These are phyloP conservation scores for Eimeria maxima DNA, from an alignment of 169 alveolate species.

Conservation along the genomic window DNA sequence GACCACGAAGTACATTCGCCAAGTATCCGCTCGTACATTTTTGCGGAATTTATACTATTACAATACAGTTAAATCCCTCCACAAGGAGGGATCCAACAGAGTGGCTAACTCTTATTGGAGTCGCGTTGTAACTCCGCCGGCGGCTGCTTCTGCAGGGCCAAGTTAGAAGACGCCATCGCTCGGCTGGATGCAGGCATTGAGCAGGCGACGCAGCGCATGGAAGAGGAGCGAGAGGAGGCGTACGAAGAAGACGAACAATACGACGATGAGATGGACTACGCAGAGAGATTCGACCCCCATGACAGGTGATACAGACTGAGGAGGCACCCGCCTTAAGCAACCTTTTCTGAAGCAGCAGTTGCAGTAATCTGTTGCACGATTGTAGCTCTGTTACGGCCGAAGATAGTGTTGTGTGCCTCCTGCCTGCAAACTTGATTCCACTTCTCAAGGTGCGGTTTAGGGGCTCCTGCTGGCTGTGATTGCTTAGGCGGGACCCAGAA, in stretches of 20 bases:
- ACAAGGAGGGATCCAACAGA: no score
- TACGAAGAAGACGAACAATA: constrained; percentile 68
- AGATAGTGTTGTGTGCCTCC: not conserved
- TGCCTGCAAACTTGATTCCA: not conserved
- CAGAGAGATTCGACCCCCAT: constrained; percentile 81
- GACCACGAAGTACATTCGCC: not conserved
- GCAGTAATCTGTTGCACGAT: not conserved
- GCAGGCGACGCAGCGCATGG: constrained; percentile 65
- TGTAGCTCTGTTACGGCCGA: not conserved
- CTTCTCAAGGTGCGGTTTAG: not conserved
- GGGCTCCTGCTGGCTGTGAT: not conserved
- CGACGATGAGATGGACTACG: constrained; percentile 79
- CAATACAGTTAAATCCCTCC: not conserved
- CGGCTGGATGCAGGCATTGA: constrained; percentile 77
- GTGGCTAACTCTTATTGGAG: no score
- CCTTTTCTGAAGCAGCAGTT: no score
- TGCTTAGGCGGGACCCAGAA: constrained; percentile 77
- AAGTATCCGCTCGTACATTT: no score
- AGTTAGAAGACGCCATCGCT: constrained; percentile 67
- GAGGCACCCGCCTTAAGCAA: not conserved
- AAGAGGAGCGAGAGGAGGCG: constrained; percentile 70
- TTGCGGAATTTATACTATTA: not conserved
- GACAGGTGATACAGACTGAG: constrained; percentile 59
- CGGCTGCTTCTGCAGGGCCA: constrained; percentile 67
- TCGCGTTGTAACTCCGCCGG: not conserved